Base-by-base conservation (phyloP, 305 asterid genomes). In the Fraxinus platypoda region DNA sequence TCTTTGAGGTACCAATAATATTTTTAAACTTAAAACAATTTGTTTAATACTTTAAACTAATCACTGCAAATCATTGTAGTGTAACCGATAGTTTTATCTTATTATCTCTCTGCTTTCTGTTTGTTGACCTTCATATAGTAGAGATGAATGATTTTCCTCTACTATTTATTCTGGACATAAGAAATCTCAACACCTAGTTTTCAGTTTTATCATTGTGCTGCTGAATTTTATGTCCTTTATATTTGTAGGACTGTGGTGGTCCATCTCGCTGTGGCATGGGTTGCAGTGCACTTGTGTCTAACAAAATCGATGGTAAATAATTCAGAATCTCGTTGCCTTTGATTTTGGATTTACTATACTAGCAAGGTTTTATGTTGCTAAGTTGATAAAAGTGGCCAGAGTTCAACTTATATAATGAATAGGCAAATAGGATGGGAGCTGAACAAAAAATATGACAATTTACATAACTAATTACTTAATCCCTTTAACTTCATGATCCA, bases 241-340 rank as follows among this genome's bases (percentile, higher is more conserved):
- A 33, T 84, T 78, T 86, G 82, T 82, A 95, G 99, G 98, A 89
- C 82, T 94, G 98, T 57, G 98, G 99, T 85, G 98, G 97, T 87
- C 83, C 90, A 80, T 89, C 93, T 85, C 97, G 81, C 12, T 95
- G 99, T 87, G 98, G 99, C 84, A 90, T 91, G 94, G 97, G 97
- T 81, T 95, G 99, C 89, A 92, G 97, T 87, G 98, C 97, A 81
- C 92, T 95, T 74, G 93, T 91, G 2, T 83, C 97, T 23, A 89
- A 91, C 86, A 88, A 80, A 78, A 76, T 89, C 23, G 94, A 87
- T 81, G 99, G 99, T 95, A 84, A 86, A 35, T 77, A 71, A 74
- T 83, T 80, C 25, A 34, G 75, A 71, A 49, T 52, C 74, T 82
- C 23, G 35, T 37, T 72, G 30, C 73, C 80, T 82, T 82, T 73